A percentile compares a stretch with the other conserved stretches of the same genome.
Evolutionary conservation across 192 early-diverging fungal species (phyloP).

Genomic region (Coemansia sp.): DNA sequence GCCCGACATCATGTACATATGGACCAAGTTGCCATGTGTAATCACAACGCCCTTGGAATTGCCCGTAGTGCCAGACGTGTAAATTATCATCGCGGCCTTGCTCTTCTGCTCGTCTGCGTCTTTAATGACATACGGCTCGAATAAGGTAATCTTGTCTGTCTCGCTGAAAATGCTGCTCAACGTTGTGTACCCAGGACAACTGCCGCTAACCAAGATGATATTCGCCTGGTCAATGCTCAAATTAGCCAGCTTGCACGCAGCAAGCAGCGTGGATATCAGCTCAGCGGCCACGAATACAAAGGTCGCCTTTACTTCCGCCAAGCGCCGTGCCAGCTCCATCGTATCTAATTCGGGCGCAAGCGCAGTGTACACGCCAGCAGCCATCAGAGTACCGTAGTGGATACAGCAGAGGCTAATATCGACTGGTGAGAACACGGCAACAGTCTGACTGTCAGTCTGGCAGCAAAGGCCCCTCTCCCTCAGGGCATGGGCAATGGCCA

Average conservation of each 20-base stretch:
- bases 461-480: slow-evolving; percentile 5
- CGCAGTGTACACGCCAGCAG: slow-evolving; percentile 27
- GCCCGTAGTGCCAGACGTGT: slow-evolving; percentile 51
- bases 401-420: slow-evolving; percentile 24
- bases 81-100: slow-evolving; percentile 30
- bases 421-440: slow-evolving; percentile 16
- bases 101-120: neutral
- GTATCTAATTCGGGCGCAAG: slow-evolving; percentile 12
- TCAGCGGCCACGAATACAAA: slow-evolving; percentile 29
- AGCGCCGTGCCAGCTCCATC: slow-evolving; percentile 4
- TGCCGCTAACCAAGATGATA: slow-evolving; percentile 13
- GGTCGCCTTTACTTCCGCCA: slow-evolving; percentile 5
- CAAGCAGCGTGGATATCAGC: slow-evolving; percentile 18
- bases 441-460: neutral
- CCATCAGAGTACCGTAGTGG: slow-evolving; percentile 36
- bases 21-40: slow-evolving; percentile 41
- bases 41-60: slow-evolving; percentile 40
- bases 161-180: neutral
- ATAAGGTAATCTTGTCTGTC: neutral
- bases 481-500: slow-evolving; percentile 19
- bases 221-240: neutral
- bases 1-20: slow-evolving; percentile 11
- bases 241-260: neutral
- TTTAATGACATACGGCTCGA: slow-evolving; percentile 4
- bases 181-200: neutral